A percentile compares a stretch with the other conserved stretches of the same genome.
Conservation (phyloP, 2,329 filamentous ascomycete species). For the Penicillium sp. region DNA sequence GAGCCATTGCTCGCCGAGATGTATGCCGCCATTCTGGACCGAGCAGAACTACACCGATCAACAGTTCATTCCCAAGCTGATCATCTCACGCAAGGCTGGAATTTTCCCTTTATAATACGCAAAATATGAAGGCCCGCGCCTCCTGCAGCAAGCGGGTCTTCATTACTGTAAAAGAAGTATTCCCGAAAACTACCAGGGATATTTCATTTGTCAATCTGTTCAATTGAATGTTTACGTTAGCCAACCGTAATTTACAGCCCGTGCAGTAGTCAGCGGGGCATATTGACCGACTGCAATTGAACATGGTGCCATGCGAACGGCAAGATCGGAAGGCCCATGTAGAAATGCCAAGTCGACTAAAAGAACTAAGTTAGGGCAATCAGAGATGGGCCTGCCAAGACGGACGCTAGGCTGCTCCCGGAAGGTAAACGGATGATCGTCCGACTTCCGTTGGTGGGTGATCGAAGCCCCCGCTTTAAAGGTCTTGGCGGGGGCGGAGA, state of each 20-base stretch:
- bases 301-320: background rate
- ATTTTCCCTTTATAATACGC: background rate
- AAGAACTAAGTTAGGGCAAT: background rate
- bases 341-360: background rate
- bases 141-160: background rate
- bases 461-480: background rate
- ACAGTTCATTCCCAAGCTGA: background rate
- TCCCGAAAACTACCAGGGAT: background rate
- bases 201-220: background rate
- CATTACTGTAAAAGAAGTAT: background rate
- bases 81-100: background rate
- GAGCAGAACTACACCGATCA: background rate
- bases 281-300: background rate
- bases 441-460: background rate
- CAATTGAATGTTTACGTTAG: background rate
- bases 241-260: background rate
- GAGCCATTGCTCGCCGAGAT: conserved; percentile 10
- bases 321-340: background rate
- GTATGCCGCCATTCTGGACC: background rate
- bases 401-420: background rate
- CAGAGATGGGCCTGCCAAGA: background rate
- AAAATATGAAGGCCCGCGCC: background rate
- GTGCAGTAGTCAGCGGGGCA: background rate
- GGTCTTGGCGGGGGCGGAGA: background rate
- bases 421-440: background rate